Conservation (phyloP, 108 stramenopile species). For the Fragilariopsis cylindrus region DNA sequence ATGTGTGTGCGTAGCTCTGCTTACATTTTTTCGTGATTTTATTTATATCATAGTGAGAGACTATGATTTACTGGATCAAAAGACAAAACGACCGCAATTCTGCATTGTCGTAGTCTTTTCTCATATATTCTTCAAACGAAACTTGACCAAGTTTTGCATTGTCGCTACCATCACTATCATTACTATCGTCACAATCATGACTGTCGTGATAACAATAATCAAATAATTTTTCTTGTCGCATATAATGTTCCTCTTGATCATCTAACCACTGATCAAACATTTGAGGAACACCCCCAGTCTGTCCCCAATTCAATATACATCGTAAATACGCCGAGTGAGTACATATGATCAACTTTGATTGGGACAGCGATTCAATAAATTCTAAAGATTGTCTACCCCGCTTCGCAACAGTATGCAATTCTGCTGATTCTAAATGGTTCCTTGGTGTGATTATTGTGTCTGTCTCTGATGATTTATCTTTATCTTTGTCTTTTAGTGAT, state of each 20-base stretch:
- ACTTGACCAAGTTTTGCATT: not conserved
- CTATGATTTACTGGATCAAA: conserved; percentile 16
- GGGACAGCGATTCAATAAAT: conserved; percentile 33
- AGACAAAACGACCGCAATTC: conserved; percentile 55
- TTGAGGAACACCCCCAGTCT: conserved; percentile 36
- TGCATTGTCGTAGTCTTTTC: conserved; percentile 57
- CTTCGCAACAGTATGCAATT: conserved; percentile 45
- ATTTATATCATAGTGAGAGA: too few species aligned
- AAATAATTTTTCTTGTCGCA: conserved; percentile 7
- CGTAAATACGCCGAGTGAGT: conserved; percentile 65
- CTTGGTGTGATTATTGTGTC: not conserved
- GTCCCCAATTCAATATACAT: conserved; percentile 56
- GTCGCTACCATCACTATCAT: not conserved
- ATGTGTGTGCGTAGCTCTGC: too few species aligned
- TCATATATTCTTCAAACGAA: conserved; percentile 40
- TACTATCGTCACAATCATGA: conserved; percentile 16
- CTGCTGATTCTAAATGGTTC: conserved; percentile 47
- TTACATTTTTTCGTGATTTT: too few species aligned
- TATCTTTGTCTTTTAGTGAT: not conserved
- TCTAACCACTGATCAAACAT: conserved; percentile 40
- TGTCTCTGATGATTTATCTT: conserved; percentile 25
- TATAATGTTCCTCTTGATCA: conserved; percentile 17
- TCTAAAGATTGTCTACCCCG: conserved; percentile 43
- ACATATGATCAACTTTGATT: conserved; percentile 45
- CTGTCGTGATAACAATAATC: conserved; percentile 17